Evolutionary conservation across 805 yeast species (phyloP), one percentile per base, ranked within the genome.

Genomic region (Wickerhamomyces chambardii): DNA sequence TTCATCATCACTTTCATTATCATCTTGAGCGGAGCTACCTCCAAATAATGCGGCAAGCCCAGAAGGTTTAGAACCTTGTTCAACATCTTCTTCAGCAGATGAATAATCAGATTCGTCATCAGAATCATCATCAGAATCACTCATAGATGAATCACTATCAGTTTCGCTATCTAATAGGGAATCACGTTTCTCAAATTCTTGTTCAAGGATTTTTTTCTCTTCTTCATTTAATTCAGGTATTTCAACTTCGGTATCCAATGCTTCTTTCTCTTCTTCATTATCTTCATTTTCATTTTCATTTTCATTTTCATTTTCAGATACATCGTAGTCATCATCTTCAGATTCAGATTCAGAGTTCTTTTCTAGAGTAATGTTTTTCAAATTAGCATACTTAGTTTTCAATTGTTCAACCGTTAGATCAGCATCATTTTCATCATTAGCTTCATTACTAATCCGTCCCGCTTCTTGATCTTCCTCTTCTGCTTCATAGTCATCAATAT

Each of bases 41-140:
- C 40, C 34, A 54, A 48, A 46, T 17, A 63, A 38, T 2, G 47
- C 43, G 30, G 53, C 47, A 53, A 64, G 55, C 11, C 46, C 46
- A 27, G 51, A 52, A 39, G 68, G 54, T 4, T 78, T 69, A 34
- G 67, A 43, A 39, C 72, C 75, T 11, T 56, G 58, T 16, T 59
- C 52, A 29, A 55, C 58, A 34, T 59, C 61, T 7, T 64, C 66
- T 17, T 66, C 40, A 30, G 50, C 56, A n/a, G 35, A 15, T 1
- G 41, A 32, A 28, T 51, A 44, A 29, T 50, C 54, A 7, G 54
- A 43, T 17, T 53, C 51, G 21, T 52, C 55, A 17, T 56, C 51
- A 10, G 60, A 51, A 14, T 41, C 39, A 10, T 42, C 52, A n/a
- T n/a, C n/a, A n/a, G n/a, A n/a, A n/a, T n/a, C n/a, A n/a, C n/a